phyloP scores from a whole-genome alignment of 495 filamentous ascomycete genomes.

The Trypethelium eluteriae region DNA sequence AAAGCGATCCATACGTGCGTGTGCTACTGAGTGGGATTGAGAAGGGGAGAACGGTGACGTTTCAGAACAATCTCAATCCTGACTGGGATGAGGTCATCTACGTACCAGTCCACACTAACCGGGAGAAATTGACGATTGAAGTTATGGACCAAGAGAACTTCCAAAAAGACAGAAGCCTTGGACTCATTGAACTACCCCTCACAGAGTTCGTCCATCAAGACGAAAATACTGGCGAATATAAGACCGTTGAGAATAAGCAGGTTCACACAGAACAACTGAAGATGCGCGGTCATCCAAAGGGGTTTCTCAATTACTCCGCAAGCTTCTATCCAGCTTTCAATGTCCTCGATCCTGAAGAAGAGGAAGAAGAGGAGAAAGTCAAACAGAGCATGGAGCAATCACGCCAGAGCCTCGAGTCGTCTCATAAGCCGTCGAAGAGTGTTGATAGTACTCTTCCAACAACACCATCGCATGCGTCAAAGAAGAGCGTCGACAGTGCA shows the following conservation, averaged over 20 bases:
- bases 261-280: slow-evolving; percentile 54
- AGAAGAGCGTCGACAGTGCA: slow-evolving; percentile 4
- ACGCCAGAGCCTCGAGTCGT: slow-evolving; percentile 1
- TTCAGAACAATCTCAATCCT: slow-evolving; percentile 90
- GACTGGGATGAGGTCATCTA: slow-evolving; percentile 96
- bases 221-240: slow-evolving; percentile 65
- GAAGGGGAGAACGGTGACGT: slow-evolving; percentile 86
- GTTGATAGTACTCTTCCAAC: not conserved
- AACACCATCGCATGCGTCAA: not conserved
- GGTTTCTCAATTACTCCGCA: slow-evolving; percentile 71
- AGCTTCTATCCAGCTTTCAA: slow-evolving; percentile 87
- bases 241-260: slow-evolving; percentile 68
- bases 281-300: slow-evolving; percentile 62
- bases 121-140: slow-evolving; percentile 78
- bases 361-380: slow-evolving; percentile 47
- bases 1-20: slow-evolving; percentile 89
- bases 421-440: slow-evolving; percentile 1
- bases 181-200: slow-evolving; percentile 63
- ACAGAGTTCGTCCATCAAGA: slow-evolving; percentile 71
- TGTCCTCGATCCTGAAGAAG: slow-evolving; percentile 87
- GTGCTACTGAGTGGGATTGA: slow-evolving; percentile 83
- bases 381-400: slow-evolving; percentile 3
- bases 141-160: slow-evolving; percentile 95
- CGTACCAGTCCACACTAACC: slow-evolving; percentile 77
- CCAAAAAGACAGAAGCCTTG: slow-evolving; percentile 78